These are phyloP conservation scores for Melanogaster broomeanus DNA, from an alignment of 768 basidiomycete species.

Conservation along the genomic window DNA sequence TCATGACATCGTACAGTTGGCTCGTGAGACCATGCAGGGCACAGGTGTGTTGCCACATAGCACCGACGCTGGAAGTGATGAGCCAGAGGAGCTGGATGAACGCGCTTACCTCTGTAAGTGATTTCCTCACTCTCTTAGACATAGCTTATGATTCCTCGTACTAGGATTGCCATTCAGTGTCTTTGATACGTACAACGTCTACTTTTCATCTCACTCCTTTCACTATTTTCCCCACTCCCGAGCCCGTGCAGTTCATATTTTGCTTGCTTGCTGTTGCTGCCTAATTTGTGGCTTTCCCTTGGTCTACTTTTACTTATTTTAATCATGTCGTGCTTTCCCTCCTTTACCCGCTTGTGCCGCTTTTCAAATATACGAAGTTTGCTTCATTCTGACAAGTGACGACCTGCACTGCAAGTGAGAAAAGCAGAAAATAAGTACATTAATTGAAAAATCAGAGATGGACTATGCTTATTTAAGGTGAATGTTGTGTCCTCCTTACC, in stretches of 20 bases:
- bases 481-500: not conserved
- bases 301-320: not conserved
- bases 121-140: not conserved
- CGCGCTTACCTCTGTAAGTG: too few relatives aligned
- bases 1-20: too few relatives aligned
- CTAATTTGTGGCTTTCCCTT: not conserved
- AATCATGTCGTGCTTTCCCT: not conserved
- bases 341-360: not conserved
- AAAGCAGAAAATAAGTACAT: not conserved
- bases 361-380: not conserved
- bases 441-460: not conserved
- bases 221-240: not conserved
- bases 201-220: not conserved
- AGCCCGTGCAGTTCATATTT: not conserved
- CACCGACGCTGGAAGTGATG: too few relatives aligned
- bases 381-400: not conserved
- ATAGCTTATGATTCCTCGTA: not conserved
- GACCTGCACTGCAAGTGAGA: not conserved
- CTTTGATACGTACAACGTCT: not conserved
- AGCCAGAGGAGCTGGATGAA: too few relatives aligned
- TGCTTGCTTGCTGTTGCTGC: too few relatives aligned
- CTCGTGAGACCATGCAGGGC: too few relatives aligned
- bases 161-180: not conserved
- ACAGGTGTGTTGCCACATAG: too few relatives aligned
- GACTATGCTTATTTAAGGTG: not conserved